Percentiles rank a stretch among this genome's conserved stretches.
Evolutionary conservation across 305 asterid species (phyloP).

Genomic region (Plantago rigida): DNA sequence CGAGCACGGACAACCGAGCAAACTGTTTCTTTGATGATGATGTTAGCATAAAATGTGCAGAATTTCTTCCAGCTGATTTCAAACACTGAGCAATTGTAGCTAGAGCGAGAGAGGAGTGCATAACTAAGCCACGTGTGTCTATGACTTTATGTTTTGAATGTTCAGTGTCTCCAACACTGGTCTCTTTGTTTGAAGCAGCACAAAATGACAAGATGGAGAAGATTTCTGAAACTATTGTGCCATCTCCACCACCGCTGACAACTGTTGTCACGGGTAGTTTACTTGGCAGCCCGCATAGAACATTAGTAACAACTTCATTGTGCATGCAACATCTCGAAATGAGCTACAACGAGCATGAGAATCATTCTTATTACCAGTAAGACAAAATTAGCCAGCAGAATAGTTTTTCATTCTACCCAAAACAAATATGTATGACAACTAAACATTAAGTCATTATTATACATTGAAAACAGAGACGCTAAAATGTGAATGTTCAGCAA

Average conservation of each 20-base stretch:
- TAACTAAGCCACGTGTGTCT: slow-evolving; percentile 55
- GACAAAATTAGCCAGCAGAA: slow-evolving; percentile 13
- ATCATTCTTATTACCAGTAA: slow-evolving; percentile 18
- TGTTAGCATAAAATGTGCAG: slow-evolving; percentile 79
- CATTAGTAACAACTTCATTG: slow-evolving; percentile 49
- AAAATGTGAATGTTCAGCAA: slow-evolving; percentile 2
- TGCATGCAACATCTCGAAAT: slow-evolving; percentile 71
- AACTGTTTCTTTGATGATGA: slow-evolving; percentile 79
- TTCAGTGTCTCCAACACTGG: slow-evolving; percentile 50
- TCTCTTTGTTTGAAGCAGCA: slow-evolving; percentile 64
- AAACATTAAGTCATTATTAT: not conserved
- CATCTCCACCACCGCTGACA: slow-evolving; percentile 95
- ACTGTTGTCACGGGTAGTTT: slow-evolving; percentile 78
- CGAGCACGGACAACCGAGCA: slow-evolving; percentile 71
- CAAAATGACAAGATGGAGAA: slow-evolving; percentile 70
- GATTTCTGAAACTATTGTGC: slow-evolving; percentile 79
- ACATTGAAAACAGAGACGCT: too few species aligned
- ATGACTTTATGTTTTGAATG: slow-evolving; percentile 44
- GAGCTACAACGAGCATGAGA: slow-evolving; percentile 46
- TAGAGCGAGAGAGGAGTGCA: slow-evolving; percentile 72
- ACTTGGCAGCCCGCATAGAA: slow-evolving; percentile 86
- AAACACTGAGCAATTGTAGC: slow-evolving; percentile 67
- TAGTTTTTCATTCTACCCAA: slow-evolving; percentile 12
- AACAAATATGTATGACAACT: slow-evolving; percentile 1
- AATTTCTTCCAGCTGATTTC: slow-evolving; percentile 78